Percentiles rank a stretch among this genome's conserved stretches.
Conservation (phyloP, 2,329 filamentous ascomycete species). For the Fusarium coffeatum region DNA sequence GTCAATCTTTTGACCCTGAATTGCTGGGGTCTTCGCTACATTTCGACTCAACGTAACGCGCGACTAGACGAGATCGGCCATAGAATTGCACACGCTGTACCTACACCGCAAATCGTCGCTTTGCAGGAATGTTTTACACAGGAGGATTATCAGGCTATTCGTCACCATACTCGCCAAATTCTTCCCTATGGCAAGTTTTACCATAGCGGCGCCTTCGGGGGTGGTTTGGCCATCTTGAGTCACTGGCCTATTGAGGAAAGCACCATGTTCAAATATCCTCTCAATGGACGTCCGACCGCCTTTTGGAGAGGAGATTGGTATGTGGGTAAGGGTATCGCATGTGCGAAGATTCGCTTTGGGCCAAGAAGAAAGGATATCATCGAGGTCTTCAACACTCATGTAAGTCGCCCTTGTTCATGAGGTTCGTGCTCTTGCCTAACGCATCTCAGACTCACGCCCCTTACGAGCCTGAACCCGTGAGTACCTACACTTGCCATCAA, state of each 20-base stretch:
- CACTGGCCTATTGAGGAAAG: conserved; percentile 93
- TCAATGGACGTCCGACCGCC: conserved; percentile 92
- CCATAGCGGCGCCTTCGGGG: conserved; percentile 87
- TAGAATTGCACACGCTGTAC: conserved; percentile 75
- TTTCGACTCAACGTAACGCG: conserved; percentile 80
- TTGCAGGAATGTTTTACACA: conserved; percentile 96
- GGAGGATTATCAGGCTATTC: conserved; percentile 83
- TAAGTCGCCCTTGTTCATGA: conserved; percentile 51
- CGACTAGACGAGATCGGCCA: conserved; percentile 87
- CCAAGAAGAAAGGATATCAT: conserved; percentile 72
- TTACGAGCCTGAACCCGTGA: conserved; percentile 81
- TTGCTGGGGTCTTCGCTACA: conserved; percentile 94
- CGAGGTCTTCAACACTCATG: conserved; percentile 94
- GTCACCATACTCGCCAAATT: conserved; percentile 75
- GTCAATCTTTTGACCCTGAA: conserved; percentile 90
- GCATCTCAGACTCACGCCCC: conserved; percentile 75
- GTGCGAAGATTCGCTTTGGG: conserved; percentile 80
- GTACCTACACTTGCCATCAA: conserved; percentile 90
- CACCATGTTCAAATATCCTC: conserved; percentile 85
- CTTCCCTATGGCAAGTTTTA: conserved; percentile 96
- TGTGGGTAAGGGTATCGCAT: conserved; percentile 93
- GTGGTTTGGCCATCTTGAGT: conserved; percentile 87
- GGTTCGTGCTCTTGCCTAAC: conserved; percentile 1
- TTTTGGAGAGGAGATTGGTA: conserved; percentile 97
- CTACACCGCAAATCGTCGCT: conserved; percentile 85